phyloP scores from a whole-genome alignment of 2,329 filamentous ascomycete species.

The Aspergillus quadrilineatus region DNA sequence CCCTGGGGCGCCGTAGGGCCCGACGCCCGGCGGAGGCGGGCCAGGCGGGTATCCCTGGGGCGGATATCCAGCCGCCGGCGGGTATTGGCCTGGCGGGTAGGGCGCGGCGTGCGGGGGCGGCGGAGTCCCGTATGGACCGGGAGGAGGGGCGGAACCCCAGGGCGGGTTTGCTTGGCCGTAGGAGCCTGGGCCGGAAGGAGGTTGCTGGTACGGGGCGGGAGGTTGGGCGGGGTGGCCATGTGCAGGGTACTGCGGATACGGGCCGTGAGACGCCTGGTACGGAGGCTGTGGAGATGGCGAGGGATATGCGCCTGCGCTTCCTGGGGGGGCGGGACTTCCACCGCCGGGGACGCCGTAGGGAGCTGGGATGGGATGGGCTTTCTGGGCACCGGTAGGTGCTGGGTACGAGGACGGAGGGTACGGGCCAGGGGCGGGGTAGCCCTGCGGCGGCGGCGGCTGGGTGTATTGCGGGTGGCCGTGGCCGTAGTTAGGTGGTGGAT shows the following conservation, averaged over 20 bases:
- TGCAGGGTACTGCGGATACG: constrained; percentile 10
- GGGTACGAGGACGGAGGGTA: constrained; percentile 12
- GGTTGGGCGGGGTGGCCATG: constrained; percentile 1
- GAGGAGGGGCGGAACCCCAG: constrained; percentile 10
- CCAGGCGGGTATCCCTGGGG: constrained; percentile 11
- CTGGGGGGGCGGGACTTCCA: constrained; percentile 2
- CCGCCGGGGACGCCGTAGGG: neutral
- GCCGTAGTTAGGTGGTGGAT: constrained; percentile 8
- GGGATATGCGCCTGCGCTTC: neutral
- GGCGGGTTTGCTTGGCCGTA: constrained; percentile 1
- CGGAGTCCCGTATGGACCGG: constrained; percentile 4
- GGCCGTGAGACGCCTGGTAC: constrained; percentile 1
- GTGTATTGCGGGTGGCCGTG: constrained; percentile 6
- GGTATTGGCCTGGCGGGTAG: neutral
- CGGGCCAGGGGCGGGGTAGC: constrained; percentile 7
- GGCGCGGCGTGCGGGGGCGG: neutral
- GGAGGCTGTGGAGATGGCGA: constrained; percentile 7
- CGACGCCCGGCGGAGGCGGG: neutral
- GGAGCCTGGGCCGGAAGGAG: neutral
- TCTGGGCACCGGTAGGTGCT: neutral
- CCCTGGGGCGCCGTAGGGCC: constrained; percentile 5
- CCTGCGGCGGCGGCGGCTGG: constrained; percentile 11
- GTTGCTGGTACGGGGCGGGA: constrained; percentile 1
- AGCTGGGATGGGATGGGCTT: neutral
- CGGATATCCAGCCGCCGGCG: constrained; percentile 3